A percentile compares a stretch with the other conserved stretches of the same genome.
These are phyloP conservation scores for Globisporangium iwayamae DNA, from an alignment of 352 stramenopile species.

Conservation along the genomic window DNA sequence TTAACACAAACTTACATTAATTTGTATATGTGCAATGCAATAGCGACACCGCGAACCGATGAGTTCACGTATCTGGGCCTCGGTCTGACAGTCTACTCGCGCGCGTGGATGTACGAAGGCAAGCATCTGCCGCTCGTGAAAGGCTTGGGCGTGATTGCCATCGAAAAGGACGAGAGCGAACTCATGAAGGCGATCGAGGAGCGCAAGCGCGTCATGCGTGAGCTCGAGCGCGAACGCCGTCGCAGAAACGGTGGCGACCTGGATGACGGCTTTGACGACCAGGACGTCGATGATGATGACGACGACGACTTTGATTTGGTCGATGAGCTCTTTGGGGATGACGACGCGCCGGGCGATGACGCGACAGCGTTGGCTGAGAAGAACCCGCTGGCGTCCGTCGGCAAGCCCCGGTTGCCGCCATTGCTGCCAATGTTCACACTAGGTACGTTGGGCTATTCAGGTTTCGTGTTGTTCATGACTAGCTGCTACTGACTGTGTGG, in stretches of 20 bases:
- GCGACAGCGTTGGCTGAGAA: constrained; percentile 41
- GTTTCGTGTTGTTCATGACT: background rate
- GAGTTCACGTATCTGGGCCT: constrained; percentile 60
- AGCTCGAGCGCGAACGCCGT: constrained; percentile 27
- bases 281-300: constrained; percentile 32
- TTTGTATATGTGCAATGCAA: background rate
- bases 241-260: constrained; percentile 20
- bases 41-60: constrained; percentile 41
- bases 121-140: constrained; percentile 52
- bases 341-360: constrained; percentile 16
- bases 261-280: constrained; percentile 15
- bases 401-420: constrained; percentile 35
- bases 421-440: constrained; percentile 52
- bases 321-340: constrained; percentile 22
- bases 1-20: background rate
- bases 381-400: constrained; percentile 38
- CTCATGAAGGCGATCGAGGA: constrained; percentile 62
- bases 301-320: constrained; percentile 35
- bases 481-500: background rate
- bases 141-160: constrained; percentile 47
- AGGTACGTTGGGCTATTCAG: constrained; percentile 16
- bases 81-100: constrained; percentile 60
- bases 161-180: constrained; percentile 42
- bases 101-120: constrained; percentile 51
- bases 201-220: constrained; percentile 62